These are phyloP conservation scores for Cucurbita maxima DNA, from an alignment of 306 rosid species.

Conservation along the genomic window DNA sequence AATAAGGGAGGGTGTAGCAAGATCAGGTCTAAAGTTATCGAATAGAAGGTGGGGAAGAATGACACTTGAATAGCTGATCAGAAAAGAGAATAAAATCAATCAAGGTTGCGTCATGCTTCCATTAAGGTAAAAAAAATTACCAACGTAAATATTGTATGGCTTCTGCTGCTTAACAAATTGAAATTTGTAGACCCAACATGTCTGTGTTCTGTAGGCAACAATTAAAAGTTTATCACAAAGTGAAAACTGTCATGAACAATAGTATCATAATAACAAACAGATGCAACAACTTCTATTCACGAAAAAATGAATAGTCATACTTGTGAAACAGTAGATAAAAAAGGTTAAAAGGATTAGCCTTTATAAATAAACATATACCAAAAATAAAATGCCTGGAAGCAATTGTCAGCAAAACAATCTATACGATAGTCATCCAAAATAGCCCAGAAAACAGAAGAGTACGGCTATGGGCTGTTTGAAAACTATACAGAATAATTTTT, in stretches of 20 bases:
- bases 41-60: conserved; percentile 6
- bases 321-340: neutral
- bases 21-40: neutral
- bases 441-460: neutral
- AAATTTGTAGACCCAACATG: conserved; percentile 98
- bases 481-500: neutral
- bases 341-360: neutral
- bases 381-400: neutral
- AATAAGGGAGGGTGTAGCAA: neutral
- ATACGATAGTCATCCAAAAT: neutral
- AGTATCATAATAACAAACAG: neutral
- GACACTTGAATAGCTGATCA: neutral
- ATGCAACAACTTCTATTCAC: neutral
- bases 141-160: conserved; percentile 96
- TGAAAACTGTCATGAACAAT: conserved; percentile 9
- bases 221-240: conserved; percentile 8
- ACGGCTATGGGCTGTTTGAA: neutral
- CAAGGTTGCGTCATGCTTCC: conserved; percentile 10
- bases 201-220: conserved; percentile 67
- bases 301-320: neutral
- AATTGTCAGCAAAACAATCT: neutral
- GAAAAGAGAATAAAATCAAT: conserved; percentile 12
- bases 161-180: conserved; percentile 94
- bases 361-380: neutral
- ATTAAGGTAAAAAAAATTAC: conserved; percentile 25